Evolutionary conservation across 1,139 yeast genomes (phyloP), one percentile per base, ranked within the genome.

Genomic region (Wickerhamomyces sp.): DNA sequence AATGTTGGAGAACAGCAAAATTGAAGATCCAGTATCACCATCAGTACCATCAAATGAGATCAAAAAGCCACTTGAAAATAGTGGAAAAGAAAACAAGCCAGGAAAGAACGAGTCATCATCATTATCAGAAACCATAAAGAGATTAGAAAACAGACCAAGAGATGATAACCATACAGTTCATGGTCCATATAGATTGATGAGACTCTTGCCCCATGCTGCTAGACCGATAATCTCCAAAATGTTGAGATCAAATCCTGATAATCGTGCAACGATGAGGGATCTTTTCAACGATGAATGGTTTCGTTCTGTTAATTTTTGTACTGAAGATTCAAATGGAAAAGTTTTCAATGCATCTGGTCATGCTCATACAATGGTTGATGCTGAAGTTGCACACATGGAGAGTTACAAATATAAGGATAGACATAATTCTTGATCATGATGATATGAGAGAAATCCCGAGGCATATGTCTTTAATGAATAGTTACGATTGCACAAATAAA

Each of bases 171-270:
- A 16, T 17, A 30, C 23, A 14, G 32, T 62, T 12, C 65, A 62
- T 41, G 98, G 98, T 1, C 96, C 97, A 2, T 87, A 91, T 68
- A 69, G 97, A 49, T 64, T 93, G 44, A 69, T 91, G 68, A 73
- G 96, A 51, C 67, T 91, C 44, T 66, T 93, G 32, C 98, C 98
- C 3, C 84, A 80, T 47, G 88, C 88, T 4, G 73, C 95, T 13
- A 72, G 97, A 47, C 85, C 83, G 8, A 70, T 91, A 10, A 72
- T 91, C 30, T 76, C 79, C 18, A 69, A 69, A 31, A 88, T 91
- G 86, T 66, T 91, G 21, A 75, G 68, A 31, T 59, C 87, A 6
- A 81, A 84, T 44, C 87, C 95, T 2, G 54, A 47, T 6, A 66
- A 71, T 43, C 73, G 98, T 44, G 85, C 91, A 3, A 66, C 81